Percentiles rank a stretch among this genome's conserved stretches.
Evolutionary conservation across 257 asterid species (phyloP).

Genomic region (Salvia rosmarinus): DNA sequence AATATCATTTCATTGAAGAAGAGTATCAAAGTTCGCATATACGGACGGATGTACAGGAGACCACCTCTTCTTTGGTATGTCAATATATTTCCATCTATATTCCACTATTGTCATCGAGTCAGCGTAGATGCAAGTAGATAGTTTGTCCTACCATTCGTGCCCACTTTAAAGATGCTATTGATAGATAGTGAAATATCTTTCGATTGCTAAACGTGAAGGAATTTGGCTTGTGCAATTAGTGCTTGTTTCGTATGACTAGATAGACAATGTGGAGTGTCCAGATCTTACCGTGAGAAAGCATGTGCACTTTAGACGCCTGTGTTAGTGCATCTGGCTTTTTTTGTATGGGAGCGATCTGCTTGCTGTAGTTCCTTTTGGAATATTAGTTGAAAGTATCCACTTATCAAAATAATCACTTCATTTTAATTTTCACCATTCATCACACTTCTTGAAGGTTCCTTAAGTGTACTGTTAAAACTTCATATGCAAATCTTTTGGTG

Average conservation of each 20-base stretch:
- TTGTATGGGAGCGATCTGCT: background rate
- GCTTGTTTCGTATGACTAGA: background rate
- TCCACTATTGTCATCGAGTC: background rate
- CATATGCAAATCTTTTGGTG: background rate
- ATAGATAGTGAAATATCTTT: background rate
- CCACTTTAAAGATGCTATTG: constrained; percentile 5
- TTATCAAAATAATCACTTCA: background rate
- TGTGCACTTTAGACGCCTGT: constrained; percentile 12
- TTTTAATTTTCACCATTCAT: background rate
- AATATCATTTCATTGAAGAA: too few species aligned
- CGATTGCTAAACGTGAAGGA: background rate
- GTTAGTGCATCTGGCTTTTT: background rate
- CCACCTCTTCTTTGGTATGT: background rate
- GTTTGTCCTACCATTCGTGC: background rate
- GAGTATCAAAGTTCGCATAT: too few species aligned
- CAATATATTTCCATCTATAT: background rate
- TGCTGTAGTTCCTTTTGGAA: background rate
- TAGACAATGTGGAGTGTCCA: background rate
- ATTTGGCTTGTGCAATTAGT: background rate
- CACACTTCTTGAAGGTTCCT: constrained; percentile 1
- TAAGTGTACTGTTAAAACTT: background rate
- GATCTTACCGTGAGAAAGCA: background rate
- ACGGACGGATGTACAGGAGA: too few species aligned
- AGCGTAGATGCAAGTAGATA: constrained; percentile 25
- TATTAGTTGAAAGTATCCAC: background rate